Evolutionary conservation across 148 eudicot genomes (phyloP), one percentile per base, ranked within the genome.

Genomic region (Diospyros lotus): DNA sequence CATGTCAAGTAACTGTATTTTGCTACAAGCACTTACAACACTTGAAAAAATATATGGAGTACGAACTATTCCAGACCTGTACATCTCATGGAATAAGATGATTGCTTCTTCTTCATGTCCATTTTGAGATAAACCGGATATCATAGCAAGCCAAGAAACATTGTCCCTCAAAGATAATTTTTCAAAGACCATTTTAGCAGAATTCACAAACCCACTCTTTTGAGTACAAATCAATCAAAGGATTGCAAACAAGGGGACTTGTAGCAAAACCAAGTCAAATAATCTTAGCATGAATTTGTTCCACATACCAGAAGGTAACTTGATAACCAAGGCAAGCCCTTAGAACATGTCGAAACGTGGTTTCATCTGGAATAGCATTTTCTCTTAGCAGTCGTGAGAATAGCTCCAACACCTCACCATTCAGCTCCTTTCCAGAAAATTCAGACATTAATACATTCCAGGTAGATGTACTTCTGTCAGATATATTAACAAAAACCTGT

Each of bases 61-160:
- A 43, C 91, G 98, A 13, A 76, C 61, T 58, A 88, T 75, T 61
- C 91, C 97, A 18, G 79, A 70, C 12, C 63, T 68, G 71, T 86
- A 90, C 96, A 92, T 95, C 81, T 90, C 94, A 61, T 60, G 74
- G 73, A 92, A 95, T 67, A 95, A 79, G 52, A 66, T 76, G 54
- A 90, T 82, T 40, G 85, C 82, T 74, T 92, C 87, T 68, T 85
- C 80, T 75, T 91, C 96, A 51, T 55, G 79, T 53, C 86, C 86
- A 79, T 86, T 95, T 48, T 80, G 84, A 71, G 97, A 89, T 60
- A 92, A 87, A 53, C 97, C 97, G 60, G 97, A 95, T 76, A 95
- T 86, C 87, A 95, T 90, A 74, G 97, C 94, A 79, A 92, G 96
- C 97, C 97, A 95, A 54, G 98, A 84, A 15, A 88, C 94, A 84